A percentile compares a stretch with the other conserved stretches of the same genome.
Evolutionary conservation across 2,329 filamentous ascomycete genomes (phyloP).

Genomic region (Macrophomina tecta): DNA sequence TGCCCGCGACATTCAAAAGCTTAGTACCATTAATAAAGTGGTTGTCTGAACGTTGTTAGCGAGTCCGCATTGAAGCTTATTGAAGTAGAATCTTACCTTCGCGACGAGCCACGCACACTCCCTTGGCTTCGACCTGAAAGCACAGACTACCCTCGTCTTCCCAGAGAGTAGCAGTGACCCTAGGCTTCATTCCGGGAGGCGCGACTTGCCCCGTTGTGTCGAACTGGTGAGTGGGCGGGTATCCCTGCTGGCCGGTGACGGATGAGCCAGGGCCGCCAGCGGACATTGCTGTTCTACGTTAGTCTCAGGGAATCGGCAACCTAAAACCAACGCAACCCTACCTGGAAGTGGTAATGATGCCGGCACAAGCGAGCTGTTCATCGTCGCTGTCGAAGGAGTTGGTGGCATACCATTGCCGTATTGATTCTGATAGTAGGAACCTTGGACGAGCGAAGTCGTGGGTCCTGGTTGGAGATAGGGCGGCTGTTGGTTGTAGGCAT

Average conservation of each 20-base stretch:
- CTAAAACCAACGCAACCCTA: slow-evolving; percentile 39
- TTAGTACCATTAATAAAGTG: slow-evolving; percentile 99
- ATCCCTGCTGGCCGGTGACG: slow-evolving; percentile 45
- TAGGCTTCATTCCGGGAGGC: slow-evolving; percentile 92
- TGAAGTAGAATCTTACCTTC: slow-evolving; percentile 69
- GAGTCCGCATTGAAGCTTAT: not conserved
- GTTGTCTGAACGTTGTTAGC: slow-evolving; percentile 68
- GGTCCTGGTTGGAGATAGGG: slow-evolving; percentile 76
- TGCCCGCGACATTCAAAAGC: slow-evolving; percentile 93
- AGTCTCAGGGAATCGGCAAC: not conserved
- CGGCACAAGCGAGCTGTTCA: slow-evolving; percentile 70
- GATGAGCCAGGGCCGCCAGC: slow-evolving; percentile 32
- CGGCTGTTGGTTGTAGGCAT: slow-evolving; percentile 77
- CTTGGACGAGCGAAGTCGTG: slow-evolving; percentile 65
- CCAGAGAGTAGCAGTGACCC: slow-evolving; percentile 96
- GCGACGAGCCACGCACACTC: slow-evolving; percentile 91
- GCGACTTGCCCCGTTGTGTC: slow-evolving; percentile 93
- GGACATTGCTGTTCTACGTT: slow-evolving; percentile 30
- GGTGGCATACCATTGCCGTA: slow-evolving; percentile 81
- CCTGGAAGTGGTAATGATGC: slow-evolving; percentile 71
- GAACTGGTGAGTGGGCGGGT: slow-evolving; percentile 61
- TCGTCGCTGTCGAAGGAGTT: slow-evolving; percentile 74
- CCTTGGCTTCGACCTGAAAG: slow-evolving; percentile 96
- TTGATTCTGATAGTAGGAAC: slow-evolving; percentile 71
- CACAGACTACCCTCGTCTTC: slow-evolving; percentile 97